Conservation (phyloP, 129 eudicot species). For the Artemisia argyi region DNA sequence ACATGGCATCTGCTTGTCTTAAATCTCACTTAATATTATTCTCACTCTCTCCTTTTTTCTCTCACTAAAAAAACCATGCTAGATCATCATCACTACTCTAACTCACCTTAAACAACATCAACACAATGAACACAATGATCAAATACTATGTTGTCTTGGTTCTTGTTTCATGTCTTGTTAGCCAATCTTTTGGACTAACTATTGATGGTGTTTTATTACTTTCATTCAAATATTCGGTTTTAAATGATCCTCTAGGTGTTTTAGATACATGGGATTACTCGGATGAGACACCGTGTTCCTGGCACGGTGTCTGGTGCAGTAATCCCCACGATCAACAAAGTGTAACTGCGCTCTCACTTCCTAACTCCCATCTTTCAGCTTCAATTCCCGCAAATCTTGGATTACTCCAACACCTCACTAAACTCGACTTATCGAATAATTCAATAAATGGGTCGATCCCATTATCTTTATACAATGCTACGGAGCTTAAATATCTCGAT, state of each 20-base stretch:
- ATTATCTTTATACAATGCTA: slow-evolving; percentile 40
- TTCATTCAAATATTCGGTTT: slow-evolving; percentile 63
- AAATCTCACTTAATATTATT: slow-evolving; percentile 53
- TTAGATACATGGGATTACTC: slow-evolving; percentile 54
- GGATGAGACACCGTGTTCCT: slow-evolving; percentile 70
- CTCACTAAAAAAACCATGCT: slow-evolving; percentile 36
- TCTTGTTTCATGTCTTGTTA: slow-evolving; percentile 24
- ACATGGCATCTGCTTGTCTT: slow-evolving; percentile 59
- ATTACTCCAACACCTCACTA: slow-evolving; percentile 44
- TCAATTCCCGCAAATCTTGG: slow-evolving; percentile 75
- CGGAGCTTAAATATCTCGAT: slow-evolving; percentile 53
- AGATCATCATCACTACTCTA: slow-evolving; percentile 15
- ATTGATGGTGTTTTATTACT: slow-evolving; percentile 70
- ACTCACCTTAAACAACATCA: slow-evolving; percentile 37
- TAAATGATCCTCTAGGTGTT: slow-evolving; percentile 67
- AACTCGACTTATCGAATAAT: slow-evolving; percentile 71
- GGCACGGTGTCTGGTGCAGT: slow-evolving; percentile 73
- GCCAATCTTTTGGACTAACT: slow-evolving; percentile 40
- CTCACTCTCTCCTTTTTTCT: slow-evolving; percentile 19
- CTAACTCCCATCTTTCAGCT: slow-evolving; percentile 59
- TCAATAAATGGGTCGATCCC: slow-evolving; percentile 88
- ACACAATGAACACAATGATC: slow-evolving; percentile 40
- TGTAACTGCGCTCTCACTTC: slow-evolving; percentile 67
- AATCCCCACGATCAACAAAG: slow-evolving; percentile 24
- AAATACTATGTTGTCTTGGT: slow-evolving; percentile 39